These are phyloP conservation scores for Aphanomyces astaci DNA, from an alignment of 352 stramenopile species.

Conservation along the genomic window DNA sequence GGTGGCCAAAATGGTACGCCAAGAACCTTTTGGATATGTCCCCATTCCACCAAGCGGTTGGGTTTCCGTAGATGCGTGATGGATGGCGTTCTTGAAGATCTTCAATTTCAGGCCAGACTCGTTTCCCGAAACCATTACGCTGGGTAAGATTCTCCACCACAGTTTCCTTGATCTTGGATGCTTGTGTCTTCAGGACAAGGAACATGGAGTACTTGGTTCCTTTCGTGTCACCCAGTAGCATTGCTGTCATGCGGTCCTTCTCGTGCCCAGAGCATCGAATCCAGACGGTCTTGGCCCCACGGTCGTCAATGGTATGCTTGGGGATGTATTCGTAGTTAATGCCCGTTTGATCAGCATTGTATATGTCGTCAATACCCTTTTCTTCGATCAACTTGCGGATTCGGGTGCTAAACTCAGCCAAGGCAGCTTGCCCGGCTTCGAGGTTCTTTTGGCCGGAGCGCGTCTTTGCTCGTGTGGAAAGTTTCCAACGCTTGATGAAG, in stretches of 20 bases:
- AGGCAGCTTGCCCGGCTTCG: not conserved
- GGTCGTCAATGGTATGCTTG: slow-evolving; percentile 12
- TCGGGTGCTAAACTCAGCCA: slow-evolving; percentile 1
- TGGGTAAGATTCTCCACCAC: not conserved
- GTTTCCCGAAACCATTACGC: slow-evolving; percentile 25
- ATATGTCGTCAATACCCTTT: slow-evolving; percentile 1
- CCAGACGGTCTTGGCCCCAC: slow-evolving; percentile 28
- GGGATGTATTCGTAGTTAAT: slow-evolving; percentile 30
- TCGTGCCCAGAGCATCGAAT: slow-evolving; percentile 19
- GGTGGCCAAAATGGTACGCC: slow-evolving; percentile 22
- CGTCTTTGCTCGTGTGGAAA: slow-evolving; percentile 22
- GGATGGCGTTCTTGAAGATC: slow-evolving; percentile 15
- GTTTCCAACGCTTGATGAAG: not conserved
- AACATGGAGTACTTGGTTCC: slow-evolving; percentile 28
- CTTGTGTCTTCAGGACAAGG: slow-evolving; percentile 28
- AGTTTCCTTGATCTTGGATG: not conserved
- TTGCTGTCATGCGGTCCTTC: slow-evolving; percentile 28
- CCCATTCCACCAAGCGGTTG: slow-evolving; percentile 28
- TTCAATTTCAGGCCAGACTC: slow-evolving; percentile 22
- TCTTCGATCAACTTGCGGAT: not conserved
- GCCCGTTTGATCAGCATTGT: slow-evolving; percentile 23
- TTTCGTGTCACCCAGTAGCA: slow-evolving; percentile 25
- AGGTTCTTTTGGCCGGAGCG: slow-evolving; percentile 19
- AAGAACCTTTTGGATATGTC: slow-evolving; percentile 28
- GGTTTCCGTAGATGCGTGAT: slow-evolving; percentile 28